Evolutionary conservation across 345 rosid genomes (phyloP).

Genomic region (Syzygium aqueum): DNA sequence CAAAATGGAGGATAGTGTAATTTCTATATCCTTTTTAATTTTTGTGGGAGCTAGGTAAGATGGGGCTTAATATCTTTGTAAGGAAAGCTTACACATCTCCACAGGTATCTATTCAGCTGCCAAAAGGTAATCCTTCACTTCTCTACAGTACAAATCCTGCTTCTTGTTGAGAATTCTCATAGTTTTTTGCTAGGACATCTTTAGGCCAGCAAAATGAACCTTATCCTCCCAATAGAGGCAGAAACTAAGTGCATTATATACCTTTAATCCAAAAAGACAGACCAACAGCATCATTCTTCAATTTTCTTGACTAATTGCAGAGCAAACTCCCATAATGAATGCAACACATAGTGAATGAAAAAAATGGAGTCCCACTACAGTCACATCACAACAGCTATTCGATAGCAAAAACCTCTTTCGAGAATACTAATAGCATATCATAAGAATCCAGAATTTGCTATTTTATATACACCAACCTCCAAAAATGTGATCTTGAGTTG

Average conservation of each 20-base stretch:
- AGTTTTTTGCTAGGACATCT: not conserved
- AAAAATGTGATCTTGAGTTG: conserved; percentile 90
- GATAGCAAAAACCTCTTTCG: not conserved
- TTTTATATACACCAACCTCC: conserved; percentile 38
- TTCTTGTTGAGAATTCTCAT: not conserved
- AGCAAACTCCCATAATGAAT: not conserved
- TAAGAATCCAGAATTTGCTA: conserved; percentile 1
- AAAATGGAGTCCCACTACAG: not conserved
- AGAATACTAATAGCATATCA: not conserved
- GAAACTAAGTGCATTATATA: not conserved
- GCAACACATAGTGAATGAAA: not conserved
- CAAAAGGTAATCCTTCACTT: not conserved
- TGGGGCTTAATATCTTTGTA: not conserved
- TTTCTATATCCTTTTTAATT: not conserved
- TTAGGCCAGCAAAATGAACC: not conserved
- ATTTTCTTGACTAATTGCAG: not conserved
- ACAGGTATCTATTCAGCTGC: not conserved
- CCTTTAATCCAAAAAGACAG: not conserved
- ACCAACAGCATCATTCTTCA: not conserved
- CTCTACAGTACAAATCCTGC: not conserved
- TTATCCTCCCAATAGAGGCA: not conserved
- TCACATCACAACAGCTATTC: not conserved
- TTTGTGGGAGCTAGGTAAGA: not conserved
- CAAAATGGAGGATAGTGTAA: not conserved
- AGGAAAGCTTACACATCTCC: not conserved